Evolutionary conservation across 371 early-diverging fungal species (phyloP).

Genomic region (Smittium mucronatum): DNA sequence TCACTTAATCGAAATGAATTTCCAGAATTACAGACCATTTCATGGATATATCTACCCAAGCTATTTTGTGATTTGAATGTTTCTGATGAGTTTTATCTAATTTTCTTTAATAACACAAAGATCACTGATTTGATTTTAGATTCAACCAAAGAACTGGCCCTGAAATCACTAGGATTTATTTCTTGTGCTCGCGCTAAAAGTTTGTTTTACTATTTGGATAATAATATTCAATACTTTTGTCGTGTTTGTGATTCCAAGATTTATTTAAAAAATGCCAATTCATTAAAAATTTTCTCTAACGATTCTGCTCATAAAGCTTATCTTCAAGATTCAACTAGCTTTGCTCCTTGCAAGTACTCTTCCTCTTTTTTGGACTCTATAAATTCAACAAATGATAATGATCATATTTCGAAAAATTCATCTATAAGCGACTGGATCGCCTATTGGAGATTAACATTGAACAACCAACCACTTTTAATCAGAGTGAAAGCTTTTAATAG

Average conservation of each 20-base stretch:
- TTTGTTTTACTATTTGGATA: not conserved
- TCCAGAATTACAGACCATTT: not conserved
- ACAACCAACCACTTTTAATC: conserved; percentile 15
- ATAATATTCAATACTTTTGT: not conserved
- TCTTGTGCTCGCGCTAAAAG: conserved; percentile 2
- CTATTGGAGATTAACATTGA: conserved; percentile 30
- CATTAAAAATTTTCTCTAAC: too few species aligned
- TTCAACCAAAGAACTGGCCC: not conserved
- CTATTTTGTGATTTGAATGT: not conserved
- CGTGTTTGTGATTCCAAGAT: not conserved
- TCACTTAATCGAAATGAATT: not conserved
- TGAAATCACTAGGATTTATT: conserved; percentile 2
- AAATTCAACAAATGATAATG: not conserved
- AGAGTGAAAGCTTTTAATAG: conserved; percentile 20
- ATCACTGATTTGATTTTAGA: not conserved
- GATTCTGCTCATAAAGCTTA: too few species aligned
- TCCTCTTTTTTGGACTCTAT: not conserved
- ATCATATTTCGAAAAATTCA: not conserved
- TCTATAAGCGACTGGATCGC: conserved; percentile 29
- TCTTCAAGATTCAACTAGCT: too few species aligned
- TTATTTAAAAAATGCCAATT: not conserved
- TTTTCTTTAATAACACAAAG: not conserved
- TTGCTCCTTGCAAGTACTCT: not conserved
- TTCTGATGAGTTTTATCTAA: not conserved
- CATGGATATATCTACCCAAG: conserved; percentile 5